Base-by-base conservation (phyloP, 305 asterid species). In the Plantago rigida region DNA sequence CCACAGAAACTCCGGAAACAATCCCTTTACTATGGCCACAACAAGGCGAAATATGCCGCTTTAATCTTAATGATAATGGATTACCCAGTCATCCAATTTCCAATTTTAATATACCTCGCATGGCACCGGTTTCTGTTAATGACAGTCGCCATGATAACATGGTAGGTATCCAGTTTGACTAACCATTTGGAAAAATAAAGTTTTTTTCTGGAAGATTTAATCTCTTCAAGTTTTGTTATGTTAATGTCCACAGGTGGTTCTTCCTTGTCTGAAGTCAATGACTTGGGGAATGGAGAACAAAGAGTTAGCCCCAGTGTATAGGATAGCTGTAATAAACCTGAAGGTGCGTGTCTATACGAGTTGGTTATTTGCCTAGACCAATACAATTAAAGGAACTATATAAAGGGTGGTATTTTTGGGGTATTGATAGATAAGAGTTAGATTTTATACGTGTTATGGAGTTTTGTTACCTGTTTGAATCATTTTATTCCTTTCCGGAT, bases 271-370 rank as follows among this genome's bases (percentile, higher is more conserved):
- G 28, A 87, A 87, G 80, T 85, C 94, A 53, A 85, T 85, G 96
- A 87, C 94, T 62, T 87, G 96, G 96, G 87, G 76, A 50, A 85
- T 87, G 96, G 94, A 87, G 84, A 82, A 79, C 68, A 87, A 80
- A 75, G 78, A 69, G 76, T 79, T 70, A 48, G 49, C 75, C 59
- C 87, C 93, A 51, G 93, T 79, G 54, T 71, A 84, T 71, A 79
- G 83, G 80, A 81, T 82, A 56, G 96, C 96, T 71, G 79, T 87
- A 51, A 87, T 87, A 69, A 85, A 70, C 71, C 84, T 87, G 73
- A 85, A 87, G 96, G 94, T 87, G 71, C 64, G 70, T 69, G 51
- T 69, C 63, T 46, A 19, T 60, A 63, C 51, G 69, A 15, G 6
- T 51, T 7, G 28, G 13, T 15, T 50, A 19, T 3, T 51, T 15